Evolutionary conservation across 2,329 filamentous ascomycete genomes (phyloP).

Genomic region (Iodosphaeria phyllophila): DNA sequence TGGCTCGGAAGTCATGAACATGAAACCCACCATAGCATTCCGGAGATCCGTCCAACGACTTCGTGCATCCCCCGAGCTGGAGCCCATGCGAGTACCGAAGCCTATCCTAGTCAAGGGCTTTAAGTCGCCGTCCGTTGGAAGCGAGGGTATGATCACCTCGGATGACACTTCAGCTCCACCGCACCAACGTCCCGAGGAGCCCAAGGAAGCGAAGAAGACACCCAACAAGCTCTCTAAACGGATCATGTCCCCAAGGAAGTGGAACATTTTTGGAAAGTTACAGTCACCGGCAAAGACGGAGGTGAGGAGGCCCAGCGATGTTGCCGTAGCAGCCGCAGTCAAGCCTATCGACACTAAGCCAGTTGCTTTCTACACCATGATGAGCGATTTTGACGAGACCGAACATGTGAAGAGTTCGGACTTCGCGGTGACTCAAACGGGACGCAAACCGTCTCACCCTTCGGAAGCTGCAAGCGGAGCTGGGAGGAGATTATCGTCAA

Average conservation of each 20-base stretch:
- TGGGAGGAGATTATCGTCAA: too few species aligned
- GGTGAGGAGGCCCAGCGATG: conserved; percentile 15
- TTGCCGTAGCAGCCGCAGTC: conserved; percentile 31
- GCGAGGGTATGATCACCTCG: conserved; percentile 37
- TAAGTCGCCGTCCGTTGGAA: conserved; percentile 31
- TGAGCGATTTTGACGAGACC: conserved; percentile 38
- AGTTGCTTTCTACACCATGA: conserved; percentile 40
- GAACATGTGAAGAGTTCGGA: too few species aligned
- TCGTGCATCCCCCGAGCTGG: conserved; percentile 21
- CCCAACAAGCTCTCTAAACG: conserved; percentile 38
- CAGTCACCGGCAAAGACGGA: conserved; percentile 21
- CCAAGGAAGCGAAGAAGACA: too few species aligned
- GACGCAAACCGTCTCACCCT: too few species aligned
- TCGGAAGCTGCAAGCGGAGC: too few species aligned
- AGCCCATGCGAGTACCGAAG: conserved; percentile 28
- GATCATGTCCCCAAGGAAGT: conserved; percentile 36
- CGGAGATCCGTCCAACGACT: conserved; percentile 35
- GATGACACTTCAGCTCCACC: conserved; percentile 29
- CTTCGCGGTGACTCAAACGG: too few species aligned
- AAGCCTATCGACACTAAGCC: conserved; percentile 29
- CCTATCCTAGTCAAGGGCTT: conserved; percentile 28
- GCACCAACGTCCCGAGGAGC: too few species aligned
- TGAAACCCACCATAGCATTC: conserved; percentile 33
- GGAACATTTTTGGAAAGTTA: conserved; percentile 43
- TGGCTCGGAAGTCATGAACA: conserved; percentile 27